Conservation (phyloP, 2,329 filamentous ascomycete species). For the Monosporascus sp. region DNA sequence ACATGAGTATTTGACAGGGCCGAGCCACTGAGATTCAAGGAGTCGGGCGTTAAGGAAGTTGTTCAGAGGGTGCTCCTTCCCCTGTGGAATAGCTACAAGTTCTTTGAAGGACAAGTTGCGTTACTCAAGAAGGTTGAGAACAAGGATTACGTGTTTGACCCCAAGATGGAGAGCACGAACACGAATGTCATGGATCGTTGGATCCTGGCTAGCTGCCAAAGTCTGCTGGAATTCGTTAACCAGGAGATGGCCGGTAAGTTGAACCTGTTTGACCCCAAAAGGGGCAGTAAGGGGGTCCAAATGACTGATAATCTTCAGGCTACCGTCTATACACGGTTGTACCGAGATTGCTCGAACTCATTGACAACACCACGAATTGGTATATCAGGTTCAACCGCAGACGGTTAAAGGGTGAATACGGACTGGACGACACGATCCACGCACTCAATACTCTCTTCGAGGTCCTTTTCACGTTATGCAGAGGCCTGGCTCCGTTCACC, state of each 20-base stretch:
- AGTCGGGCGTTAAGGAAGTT: conserved; percentile 88
- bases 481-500: conserved; percentile 83
- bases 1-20: conserved; percentile 40
- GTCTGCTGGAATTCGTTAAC: conserved; percentile 84
- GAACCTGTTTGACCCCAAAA: neutral
- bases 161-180: conserved; percentile 67
- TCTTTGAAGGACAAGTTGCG: conserved; percentile 84
- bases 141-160: conserved; percentile 73
- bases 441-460: conserved; percentile 93
- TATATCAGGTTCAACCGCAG: conserved; percentile 93
- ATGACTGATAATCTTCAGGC: conserved; percentile 30
- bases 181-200: conserved; percentile 93
- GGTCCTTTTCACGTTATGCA: conserved; percentile 73
- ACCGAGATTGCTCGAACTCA: conserved; percentile 72
- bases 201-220: conserved; percentile 91
- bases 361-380: conserved; percentile 98
- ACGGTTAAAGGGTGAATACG: conserved; percentile 59
- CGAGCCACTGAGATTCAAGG: conserved; percentile 86
- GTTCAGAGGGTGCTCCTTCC: conserved; percentile 87
- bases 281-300: too few relatives aligned
- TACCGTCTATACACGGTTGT: conserved; percentile 89
- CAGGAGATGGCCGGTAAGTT: conserved; percentile 76
- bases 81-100: conserved; percentile 95
- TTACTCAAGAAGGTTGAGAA: conserved; percentile 81
- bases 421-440: conserved; percentile 74